Evolutionary conservation across 176 grass and related monocot species (phyloP).

Genomic region (Oryza longistaminata): DNA sequence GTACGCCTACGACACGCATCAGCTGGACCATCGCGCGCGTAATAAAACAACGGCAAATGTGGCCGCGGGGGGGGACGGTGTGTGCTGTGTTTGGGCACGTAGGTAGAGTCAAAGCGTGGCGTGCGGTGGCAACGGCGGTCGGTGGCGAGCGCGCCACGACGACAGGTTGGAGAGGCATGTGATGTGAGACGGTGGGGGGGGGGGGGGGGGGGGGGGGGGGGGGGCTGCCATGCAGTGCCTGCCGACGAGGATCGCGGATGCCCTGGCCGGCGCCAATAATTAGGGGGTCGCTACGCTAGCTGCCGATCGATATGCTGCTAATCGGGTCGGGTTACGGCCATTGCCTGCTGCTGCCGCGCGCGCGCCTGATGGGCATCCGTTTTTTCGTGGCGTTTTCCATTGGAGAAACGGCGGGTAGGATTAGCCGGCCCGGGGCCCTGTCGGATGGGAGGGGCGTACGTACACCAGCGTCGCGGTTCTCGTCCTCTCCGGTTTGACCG

Average conservation of each 20-base stretch:
- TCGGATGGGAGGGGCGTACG: too few species aligned
- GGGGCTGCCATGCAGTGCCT: background rate
- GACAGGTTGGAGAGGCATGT: background rate
- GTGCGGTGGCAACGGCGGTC: background rate
- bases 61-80: too few species aligned
- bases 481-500: background rate
- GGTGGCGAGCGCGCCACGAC: background rate
- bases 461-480: too few species aligned
- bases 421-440: too few species aligned
- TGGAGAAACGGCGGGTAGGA: background rate
- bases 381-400: background rate
- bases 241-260: background rate
- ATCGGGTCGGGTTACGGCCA: background rate
- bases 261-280: background rate
- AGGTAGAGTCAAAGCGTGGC: background rate
- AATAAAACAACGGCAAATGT: background rate
- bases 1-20: background rate
- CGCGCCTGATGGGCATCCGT: background rate
- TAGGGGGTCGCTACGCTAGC: background rate
- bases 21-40: too few species aligned
- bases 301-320: background rate
- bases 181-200: background rate
- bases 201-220: too few species aligned
- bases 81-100: too few species aligned
- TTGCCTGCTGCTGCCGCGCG: too few species aligned